These are phyloP conservation scores for Talaromyces adpressus DNA, from an alignment of 495 filamentous ascomycete species.

Conservation along the genomic window DNA sequence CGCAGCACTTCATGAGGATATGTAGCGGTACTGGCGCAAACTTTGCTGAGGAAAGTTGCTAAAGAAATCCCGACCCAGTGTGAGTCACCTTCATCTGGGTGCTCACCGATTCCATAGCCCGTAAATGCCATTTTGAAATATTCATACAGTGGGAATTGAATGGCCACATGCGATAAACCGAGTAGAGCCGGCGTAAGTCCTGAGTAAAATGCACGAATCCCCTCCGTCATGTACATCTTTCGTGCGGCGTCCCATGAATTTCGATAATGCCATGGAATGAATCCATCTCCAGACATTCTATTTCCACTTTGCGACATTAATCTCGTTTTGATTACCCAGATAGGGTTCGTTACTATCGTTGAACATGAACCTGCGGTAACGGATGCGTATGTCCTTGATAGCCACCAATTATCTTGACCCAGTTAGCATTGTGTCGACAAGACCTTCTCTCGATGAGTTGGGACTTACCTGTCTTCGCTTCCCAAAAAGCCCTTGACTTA, in stretches of 20 bases:
- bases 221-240: conserved; percentile 92
- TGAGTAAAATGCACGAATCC: conserved; percentile 87
- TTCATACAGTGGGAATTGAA: conserved; percentile 96
- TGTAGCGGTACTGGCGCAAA: conserved; percentile 89
- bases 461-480: conserved; percentile 51
- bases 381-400: conserved; percentile 65
- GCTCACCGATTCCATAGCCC: conserved; percentile 71
- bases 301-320: conserved; percentile 79
- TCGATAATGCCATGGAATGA: conserved; percentile 82
- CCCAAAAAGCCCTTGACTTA: conserved; percentile 66
- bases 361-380: conserved; percentile 86
- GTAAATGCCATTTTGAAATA: conserved; percentile 88
- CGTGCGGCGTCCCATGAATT: conserved; percentile 81
- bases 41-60: conserved; percentile 91
- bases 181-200: conserved; percentile 88
- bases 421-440: background rate
- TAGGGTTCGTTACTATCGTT: conserved; percentile 94
- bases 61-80: conserved; percentile 71
- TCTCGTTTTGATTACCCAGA: conserved; percentile 98
- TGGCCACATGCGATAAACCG: conserved; percentile 89
- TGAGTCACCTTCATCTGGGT: conserved; percentile 48
- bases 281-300: conserved; percentile 43
- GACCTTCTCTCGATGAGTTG: background rate
- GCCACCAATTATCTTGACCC: conserved; percentile 47
- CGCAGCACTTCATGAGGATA: conserved; percentile 96